phyloP scores from a whole-genome alignment of 2,329 filamentous ascomycete genomes.

The Fusarium liriodendri region DNA sequence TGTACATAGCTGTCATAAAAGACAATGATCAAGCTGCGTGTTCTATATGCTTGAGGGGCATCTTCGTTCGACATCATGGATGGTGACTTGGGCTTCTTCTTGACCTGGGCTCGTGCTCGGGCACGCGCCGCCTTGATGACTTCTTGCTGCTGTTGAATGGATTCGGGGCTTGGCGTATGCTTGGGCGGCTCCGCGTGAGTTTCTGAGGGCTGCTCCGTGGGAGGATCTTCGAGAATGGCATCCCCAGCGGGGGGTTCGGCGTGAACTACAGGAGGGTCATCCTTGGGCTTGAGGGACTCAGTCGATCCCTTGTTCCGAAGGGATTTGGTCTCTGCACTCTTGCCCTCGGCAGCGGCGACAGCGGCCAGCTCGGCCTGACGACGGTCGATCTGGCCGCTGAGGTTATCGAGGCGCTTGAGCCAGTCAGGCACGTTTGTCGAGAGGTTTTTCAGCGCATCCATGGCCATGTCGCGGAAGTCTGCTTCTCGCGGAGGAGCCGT shows the following conservation, averaged over 20 bases:
- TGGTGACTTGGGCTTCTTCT: slow-evolving; percentile 62
- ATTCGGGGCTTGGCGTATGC: slow-evolving; percentile 36
- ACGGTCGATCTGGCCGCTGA: slow-evolving; percentile 70
- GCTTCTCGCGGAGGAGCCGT: slow-evolving; percentile 45
- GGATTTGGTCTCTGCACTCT: slow-evolving; percentile 51
- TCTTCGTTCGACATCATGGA: slow-evolving; percentile 64
- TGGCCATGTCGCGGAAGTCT: slow-evolving; percentile 53
- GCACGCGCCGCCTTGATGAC: slow-evolving; percentile 55
- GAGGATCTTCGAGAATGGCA: slow-evolving; percentile 35
- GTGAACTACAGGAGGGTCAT: slow-evolving; percentile 48
- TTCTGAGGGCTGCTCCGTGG: slow-evolving; percentile 23
- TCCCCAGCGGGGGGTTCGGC: slow-evolving; percentile 27
- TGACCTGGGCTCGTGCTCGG: slow-evolving; percentile 58
- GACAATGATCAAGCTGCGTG: slow-evolving; percentile 83
- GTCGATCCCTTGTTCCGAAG: slow-evolving; percentile 64
- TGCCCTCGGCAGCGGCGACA: slow-evolving; percentile 49
- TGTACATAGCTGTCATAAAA: slow-evolving; percentile 93
- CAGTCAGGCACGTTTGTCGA: slow-evolving; percentile 69
- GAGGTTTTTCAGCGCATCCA: slow-evolving; percentile 68
- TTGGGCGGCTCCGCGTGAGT: slow-evolving; percentile 45
- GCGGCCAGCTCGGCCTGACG: slow-evolving; percentile 71
- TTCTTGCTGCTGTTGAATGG: slow-evolving; percentile 55
- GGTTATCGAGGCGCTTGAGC: slow-evolving; percentile 68
- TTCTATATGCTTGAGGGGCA: slow-evolving; percentile 69
- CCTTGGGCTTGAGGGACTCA: slow-evolving; percentile 63